Evolutionary conservation across 1,139 yeast genomes (phyloP).

Genomic region (Wickerhamiella pararugosa): DNA sequence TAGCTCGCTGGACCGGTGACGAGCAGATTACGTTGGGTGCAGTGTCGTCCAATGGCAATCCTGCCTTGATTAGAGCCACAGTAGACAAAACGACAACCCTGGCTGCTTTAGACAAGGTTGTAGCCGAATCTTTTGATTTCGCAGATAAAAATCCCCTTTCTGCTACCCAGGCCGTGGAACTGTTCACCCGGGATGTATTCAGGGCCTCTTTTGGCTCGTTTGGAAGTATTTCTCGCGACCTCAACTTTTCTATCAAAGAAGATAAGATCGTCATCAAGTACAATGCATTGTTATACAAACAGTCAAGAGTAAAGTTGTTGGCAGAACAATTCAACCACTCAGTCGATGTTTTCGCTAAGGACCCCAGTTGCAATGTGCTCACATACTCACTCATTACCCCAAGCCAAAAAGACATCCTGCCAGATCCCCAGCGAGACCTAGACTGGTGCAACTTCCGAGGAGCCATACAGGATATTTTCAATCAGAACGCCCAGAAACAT

Average conservation of each 20-base stretch:
- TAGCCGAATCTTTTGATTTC: slow-evolving; percentile 31
- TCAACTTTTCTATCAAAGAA: no score
- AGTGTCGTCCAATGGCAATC: slow-evolving; percentile 20
- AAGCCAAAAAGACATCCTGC: slow-evolving; percentile 44
- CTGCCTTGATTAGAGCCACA: slow-evolving; percentile 46
- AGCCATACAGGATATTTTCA: slow-evolving; percentile 89
- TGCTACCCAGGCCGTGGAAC: slow-evolving; percentile 42
- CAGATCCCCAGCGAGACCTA: slow-evolving; percentile 75
- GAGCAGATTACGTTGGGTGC: slow-evolving; percentile 84
- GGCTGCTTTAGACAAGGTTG: slow-evolving; percentile 33
- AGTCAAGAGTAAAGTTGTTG: slow-evolving; percentile 50
- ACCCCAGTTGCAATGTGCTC: slow-evolving; percentile 35
- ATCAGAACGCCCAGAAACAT: slow-evolving; percentile 61
- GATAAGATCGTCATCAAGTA: slow-evolving; percentile 23
- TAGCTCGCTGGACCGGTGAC: slow-evolving; percentile 79
- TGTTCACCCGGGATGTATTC: slow-evolving; percentile 36
- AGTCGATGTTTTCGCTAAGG: slow-evolving; percentile 23
- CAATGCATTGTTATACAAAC: slow-evolving; percentile 62
- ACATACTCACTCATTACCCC: slow-evolving; percentile 52
- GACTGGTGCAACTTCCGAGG: slow-evolving; percentile 91
- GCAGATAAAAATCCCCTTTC: slow-evolving; percentile 29
- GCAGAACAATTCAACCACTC: slow-evolving; percentile 61
- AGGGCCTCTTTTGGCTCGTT: slow-evolving; percentile 34
- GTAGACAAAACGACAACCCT: slow-evolving; percentile 36
- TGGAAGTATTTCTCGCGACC: no score